phyloP scores from a whole-genome alignment of 768 basidiomycete species.

The Boletus sp. region DNA sequence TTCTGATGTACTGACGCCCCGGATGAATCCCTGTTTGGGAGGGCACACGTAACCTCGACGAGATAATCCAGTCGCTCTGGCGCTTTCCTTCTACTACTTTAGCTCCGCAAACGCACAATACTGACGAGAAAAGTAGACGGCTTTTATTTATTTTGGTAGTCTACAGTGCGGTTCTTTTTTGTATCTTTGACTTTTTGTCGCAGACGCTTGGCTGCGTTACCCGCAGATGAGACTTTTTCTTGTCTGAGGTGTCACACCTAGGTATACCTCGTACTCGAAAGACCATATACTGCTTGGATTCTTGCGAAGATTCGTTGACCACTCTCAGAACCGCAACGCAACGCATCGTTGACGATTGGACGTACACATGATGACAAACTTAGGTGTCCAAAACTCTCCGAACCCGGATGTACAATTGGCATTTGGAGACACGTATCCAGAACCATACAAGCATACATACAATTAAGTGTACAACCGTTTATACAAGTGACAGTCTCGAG shows the following conservation, averaged over 20 bases:
- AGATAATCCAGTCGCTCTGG: background rate
- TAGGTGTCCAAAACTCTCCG: background rate
- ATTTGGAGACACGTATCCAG: background rate
- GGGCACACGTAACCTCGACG: background rate
- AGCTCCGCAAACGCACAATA: background rate
- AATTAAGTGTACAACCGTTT: conserved; percentile 18
- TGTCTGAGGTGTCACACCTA: background rate
- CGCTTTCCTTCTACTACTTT: background rate
- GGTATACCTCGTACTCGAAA: background rate
- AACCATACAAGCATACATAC: conserved; percentile 20
- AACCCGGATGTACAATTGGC: background rate
- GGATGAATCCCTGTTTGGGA: background rate
- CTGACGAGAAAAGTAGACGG: background rate
- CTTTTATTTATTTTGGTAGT: background rate
- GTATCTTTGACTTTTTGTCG: background rate
- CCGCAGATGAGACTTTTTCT: background rate
- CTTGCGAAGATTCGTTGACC: background rate
- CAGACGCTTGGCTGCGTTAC: background rate
- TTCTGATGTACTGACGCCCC: conserved; percentile 14
- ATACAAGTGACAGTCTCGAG: conserved; percentile 21
- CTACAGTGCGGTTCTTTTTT: background rate
- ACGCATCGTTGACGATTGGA: background rate
- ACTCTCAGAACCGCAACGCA: background rate
- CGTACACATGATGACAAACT: background rate
- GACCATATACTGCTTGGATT: background rate